phyloP scores from a whole-genome alignment of 192 early-diverging fungal genomes.

The Chytriomyces hyalinus region DNA sequence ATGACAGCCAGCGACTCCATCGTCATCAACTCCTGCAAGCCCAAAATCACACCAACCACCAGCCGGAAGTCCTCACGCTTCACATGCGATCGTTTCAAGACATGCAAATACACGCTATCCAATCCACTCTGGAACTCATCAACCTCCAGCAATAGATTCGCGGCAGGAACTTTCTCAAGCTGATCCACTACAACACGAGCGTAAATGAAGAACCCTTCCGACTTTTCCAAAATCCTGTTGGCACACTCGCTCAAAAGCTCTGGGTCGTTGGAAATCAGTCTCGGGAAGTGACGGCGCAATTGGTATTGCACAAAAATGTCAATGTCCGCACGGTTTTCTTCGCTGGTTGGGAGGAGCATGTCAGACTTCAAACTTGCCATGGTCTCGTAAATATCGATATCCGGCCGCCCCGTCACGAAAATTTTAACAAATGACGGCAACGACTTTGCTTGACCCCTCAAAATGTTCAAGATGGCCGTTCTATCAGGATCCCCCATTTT shows the following conservation, averaged over 20 bases:
- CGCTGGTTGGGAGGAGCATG: constrained; percentile 10
- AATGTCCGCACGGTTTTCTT: constrained; percentile 12
- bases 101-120: constrained; percentile 8
- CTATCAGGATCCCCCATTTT: background rate
- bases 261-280: background rate
- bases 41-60: constrained; percentile 8
- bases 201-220: constrained; percentile 37
- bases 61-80: background rate
- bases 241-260: background rate
- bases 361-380: background rate
- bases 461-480: constrained; percentile 6
- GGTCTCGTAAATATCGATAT: constrained; percentile 31
- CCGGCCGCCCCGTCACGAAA: constrained; percentile 32
- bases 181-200: constrained; percentile 4
- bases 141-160: background rate
- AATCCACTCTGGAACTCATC: background rate
- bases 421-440: constrained; percentile 29
- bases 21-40: constrained; percentile 1
- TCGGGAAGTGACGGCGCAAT: background rate
- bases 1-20: background rate
- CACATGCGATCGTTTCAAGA: background rate
- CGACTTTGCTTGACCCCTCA: background rate
- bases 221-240: constrained; percentile 12
- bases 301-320: background rate
- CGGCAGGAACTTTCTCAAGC: background rate